phyloP scores from a whole-genome alignment of 345 rosid species.

The Gossypioides kirkii region DNA sequence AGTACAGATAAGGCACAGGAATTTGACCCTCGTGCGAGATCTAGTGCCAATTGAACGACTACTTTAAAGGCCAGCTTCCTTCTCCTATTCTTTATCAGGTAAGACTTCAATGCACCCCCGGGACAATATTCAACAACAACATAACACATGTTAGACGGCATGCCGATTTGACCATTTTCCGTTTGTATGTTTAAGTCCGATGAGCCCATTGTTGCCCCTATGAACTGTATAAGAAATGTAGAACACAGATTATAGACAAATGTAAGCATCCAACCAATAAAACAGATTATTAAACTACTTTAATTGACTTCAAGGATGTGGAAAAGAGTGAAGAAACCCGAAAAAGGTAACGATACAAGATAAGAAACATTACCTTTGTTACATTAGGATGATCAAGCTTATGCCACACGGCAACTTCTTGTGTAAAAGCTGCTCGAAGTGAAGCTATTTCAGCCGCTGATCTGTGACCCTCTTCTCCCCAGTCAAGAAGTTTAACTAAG shows the following conservation, averaged over 20 bases:
- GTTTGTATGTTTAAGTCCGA: conserved; percentile 76
- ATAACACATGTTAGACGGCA: conserved; percentile 88
- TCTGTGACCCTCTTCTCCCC: conserved; percentile 98
- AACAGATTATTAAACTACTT: not conserved
- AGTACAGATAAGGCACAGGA: conserved; percentile 17
- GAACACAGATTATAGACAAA: conserved; percentile 2
- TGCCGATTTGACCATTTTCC: conserved; percentile 67
- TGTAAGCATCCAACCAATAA: not conserved
- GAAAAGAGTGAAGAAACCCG: not conserved
- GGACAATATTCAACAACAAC: conserved; percentile 95
- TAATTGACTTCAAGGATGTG: not conserved
- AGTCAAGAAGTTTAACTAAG: conserved; percentile 91
- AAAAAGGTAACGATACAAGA: not conserved
- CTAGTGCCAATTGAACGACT: conserved; percentile 85
- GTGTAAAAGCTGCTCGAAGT: conserved; percentile 83
- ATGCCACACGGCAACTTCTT: conserved; percentile 99
- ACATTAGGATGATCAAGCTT: conserved; percentile 97
- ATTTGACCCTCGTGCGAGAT: conserved; percentile 88
- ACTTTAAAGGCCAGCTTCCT: conserved; percentile 94
- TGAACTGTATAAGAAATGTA: conserved; percentile 47
- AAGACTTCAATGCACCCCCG: conserved; percentile 86
- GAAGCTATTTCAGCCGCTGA: conserved; percentile 88
- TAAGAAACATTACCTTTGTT: conserved; percentile 55
- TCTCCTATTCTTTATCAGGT: conserved; percentile 84
- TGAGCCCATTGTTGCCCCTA: conserved; percentile 94